These are phyloP conservation scores for Peniophora sp. DNA, from an alignment of 1,284 basidiomycete genomes.

Conservation along the genomic window DNA sequence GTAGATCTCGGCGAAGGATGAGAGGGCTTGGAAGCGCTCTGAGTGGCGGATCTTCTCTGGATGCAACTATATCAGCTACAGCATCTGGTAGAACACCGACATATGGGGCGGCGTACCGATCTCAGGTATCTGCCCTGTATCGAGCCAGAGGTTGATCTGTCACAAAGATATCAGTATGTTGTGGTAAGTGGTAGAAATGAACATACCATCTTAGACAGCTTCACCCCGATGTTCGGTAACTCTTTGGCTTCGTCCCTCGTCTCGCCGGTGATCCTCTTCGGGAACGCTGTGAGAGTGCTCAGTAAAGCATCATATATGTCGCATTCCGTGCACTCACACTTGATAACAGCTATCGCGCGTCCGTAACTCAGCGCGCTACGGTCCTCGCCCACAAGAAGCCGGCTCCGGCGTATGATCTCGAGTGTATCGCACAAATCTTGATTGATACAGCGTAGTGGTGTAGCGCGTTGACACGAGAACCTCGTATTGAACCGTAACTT, in stretches of 20 bases:
- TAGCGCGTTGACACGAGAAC: constrained; percentile 53
- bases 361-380: constrained; percentile 62
- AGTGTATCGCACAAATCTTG: constrained; percentile 49
- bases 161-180: no score
- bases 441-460: constrained; percentile 59
- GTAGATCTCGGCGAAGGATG: constrained; percentile 55
- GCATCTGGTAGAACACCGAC: background rate
- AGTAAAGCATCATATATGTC: background rate
- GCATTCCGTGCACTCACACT: constrained; percentile 13
- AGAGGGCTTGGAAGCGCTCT: constrained; percentile 46
- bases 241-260: constrained; percentile 35
- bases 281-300: constrained; percentile 43
- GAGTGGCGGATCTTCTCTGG: constrained; percentile 41
- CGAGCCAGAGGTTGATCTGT: constrained; percentile 57
- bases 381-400: constrained; percentile 56
- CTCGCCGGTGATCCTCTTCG: constrained; percentile 36
- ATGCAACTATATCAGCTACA: background rate
- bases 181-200: no score
- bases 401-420: constrained; percentile 46
- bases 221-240: constrained; percentile 54
- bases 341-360: constrained; percentile 50
- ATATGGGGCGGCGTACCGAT: constrained; percentile 30
- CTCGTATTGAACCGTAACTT: constrained; percentile 26
- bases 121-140: constrained; percentile 49
- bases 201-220: constrained; percentile 54